Evolutionary conservation across 2,329 filamentous ascomycete genomes (phyloP).

Genomic region (Claviceps spartinae): DNA sequence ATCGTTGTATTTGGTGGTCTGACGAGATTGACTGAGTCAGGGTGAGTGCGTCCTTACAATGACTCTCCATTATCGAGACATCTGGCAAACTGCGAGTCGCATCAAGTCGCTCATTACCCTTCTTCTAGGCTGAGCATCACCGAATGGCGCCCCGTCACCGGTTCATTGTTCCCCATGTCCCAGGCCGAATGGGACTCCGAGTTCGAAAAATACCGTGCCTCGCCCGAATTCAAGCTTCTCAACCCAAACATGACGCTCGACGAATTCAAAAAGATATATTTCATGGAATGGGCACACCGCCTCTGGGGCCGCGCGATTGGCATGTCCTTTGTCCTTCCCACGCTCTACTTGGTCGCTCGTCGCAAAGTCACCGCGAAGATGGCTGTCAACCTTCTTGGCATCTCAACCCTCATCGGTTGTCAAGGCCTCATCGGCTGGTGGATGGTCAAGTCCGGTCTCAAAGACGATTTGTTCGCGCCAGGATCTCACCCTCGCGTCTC

Average conservation of each 20-base stretch:
- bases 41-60: constrained; percentile 39
- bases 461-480: constrained; percentile 86
- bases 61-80: not conserved
- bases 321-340: constrained; percentile 75
- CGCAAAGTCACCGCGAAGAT: constrained; percentile 66
- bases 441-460: constrained; percentile 97
- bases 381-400: constrained; percentile 65
- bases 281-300: constrained; percentile 96
- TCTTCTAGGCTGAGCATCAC: constrained; percentile 74
- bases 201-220: constrained; percentile 82
- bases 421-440: constrained; percentile 96
- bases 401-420: constrained; percentile 80
- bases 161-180: constrained; percentile 71
- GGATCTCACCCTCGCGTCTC: constrained; percentile 85
- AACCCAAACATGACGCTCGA: constrained; percentile 86
- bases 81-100: not conserved
- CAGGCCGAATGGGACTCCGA: constrained; percentile 78
- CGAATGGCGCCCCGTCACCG: constrained; percentile 95
- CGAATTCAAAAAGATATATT: constrained; percentile 98
- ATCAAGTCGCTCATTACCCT: not conserved
- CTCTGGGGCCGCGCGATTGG: constrained; percentile 91
- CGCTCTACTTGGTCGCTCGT: constrained; percentile 74
- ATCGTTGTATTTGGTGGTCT: constrained; percentile 93
- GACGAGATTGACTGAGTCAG: constrained; percentile 89
- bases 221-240: constrained; percentile 81